Base-by-base conservation (phyloP, 176 grass and related monocot species). In the Rhynchospora breviuscula region DNA sequence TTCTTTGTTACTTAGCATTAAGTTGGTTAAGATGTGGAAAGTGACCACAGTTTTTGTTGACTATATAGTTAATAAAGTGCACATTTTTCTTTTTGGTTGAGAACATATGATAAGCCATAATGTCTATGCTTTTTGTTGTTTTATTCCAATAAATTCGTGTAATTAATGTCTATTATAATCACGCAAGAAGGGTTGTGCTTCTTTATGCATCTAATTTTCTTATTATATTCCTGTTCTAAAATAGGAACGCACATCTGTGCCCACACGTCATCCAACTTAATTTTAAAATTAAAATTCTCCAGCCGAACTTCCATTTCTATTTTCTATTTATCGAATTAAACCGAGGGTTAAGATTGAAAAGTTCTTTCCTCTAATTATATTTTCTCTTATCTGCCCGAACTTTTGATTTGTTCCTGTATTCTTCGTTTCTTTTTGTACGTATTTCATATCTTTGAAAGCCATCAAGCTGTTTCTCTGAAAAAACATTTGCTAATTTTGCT, bases 1-100 rank as follows among this genome's bases (percentile, higher is more conserved):
- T 65, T 65, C 57, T 82, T 67, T 82, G 61, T 82, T 51, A 63
- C 49, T 60, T 80, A 17, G 78, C 10, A 62, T 63, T 62, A 45
- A 57, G 62, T 46, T 57, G 51, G 35, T 81, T 59, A 81, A 45
- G 18, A 56, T 81, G 31, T 61, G 78, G 61, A 40, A 81, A 33
- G 78, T 44, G 78, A 47, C 4, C 4, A 19, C 63, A 23, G 22
- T 21, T 62, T 81, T 63, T 77, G 70, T 73, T n/a, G 73, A 77
- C n/a, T 53, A 1, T 75, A 53, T 77, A 52, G 7, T 29, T 9
- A 56, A 29, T 17, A 13, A 73, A 76, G 72, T 76, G 72, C 72
- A 76, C 3, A 3, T 54, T 29, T 76, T 29, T 26, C 21, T 52
- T 51, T 26, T 76, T 54, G 72, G 44, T 76, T 56, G 72, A 76